Conservation (phyloP, 208 protist genomes). For the Crithidia thermophila region DNA sequence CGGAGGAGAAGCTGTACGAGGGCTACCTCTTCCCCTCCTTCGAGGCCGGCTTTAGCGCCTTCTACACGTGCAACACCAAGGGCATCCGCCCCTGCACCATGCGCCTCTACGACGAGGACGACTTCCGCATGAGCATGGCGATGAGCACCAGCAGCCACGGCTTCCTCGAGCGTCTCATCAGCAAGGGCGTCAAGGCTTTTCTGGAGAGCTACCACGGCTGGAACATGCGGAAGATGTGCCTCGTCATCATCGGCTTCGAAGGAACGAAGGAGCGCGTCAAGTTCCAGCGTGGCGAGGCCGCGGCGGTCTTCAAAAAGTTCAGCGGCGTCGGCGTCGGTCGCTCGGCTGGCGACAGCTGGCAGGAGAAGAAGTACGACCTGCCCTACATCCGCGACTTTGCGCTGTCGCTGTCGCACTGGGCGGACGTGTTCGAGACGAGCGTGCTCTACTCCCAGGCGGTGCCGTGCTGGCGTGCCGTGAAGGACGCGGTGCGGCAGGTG, state of each 20-base stretch:
- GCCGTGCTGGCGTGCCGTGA: conserved; percentile 90
- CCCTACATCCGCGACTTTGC: conserved; percentile 92
- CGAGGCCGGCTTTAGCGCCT: conserved; percentile 82
- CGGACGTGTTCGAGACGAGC: conserved; percentile 93
- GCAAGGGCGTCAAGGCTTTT: conserved; percentile 70
- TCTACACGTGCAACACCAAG: conserved; percentile 81
- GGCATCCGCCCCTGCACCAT: conserved; percentile 87
- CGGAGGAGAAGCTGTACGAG: conserved; percentile 82
- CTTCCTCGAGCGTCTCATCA: conserved; percentile 52
- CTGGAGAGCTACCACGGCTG: conserved; percentile 63
- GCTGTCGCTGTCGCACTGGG: conserved; percentile 82
- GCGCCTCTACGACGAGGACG: conserved; percentile 93
- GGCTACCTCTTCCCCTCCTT: conserved; percentile 92
- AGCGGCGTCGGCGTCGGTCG: conserved; percentile 64
- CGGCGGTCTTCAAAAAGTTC: conserved; percentile 63
- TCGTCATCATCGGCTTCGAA: conserved; percentile 90
- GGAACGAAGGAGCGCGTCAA: conserved; percentile 66
- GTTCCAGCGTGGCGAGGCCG: conserved; percentile 69
- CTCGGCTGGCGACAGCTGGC: conserved; percentile 81
- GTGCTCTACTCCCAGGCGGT: conserved; percentile 88
- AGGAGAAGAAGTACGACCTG: conserved; percentile 95
- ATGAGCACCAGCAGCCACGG: conserved; percentile 73
- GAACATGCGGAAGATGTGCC: conserved; percentile 72
- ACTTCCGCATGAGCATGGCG: conserved; percentile 88
- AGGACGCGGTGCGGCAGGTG: conserved; percentile 80